These are phyloP conservation scores for Saxophila tyrrhenica DNA, from an alignment of 495 filamentous ascomycete species.

Conservation along the genomic window DNA sequence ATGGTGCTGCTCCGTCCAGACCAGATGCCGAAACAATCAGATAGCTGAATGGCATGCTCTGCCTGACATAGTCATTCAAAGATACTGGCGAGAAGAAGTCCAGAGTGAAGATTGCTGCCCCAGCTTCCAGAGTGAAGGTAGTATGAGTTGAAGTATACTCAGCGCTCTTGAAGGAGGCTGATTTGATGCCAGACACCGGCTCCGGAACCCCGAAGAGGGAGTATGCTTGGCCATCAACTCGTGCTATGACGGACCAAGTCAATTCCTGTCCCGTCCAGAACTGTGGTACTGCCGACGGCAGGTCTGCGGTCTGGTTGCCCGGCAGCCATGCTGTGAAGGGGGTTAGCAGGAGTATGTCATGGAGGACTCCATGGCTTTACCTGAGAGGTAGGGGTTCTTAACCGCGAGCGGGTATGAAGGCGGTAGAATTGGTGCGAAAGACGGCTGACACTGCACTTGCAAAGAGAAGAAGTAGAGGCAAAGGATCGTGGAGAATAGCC, in stretches of 20 bases:
- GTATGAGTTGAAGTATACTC: conserved; percentile 40
- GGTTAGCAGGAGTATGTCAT: not conserved
- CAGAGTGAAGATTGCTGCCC: conserved; percentile 31
- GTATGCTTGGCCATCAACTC: conserved; percentile 37
- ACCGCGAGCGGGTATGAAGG: conserved; percentile 42
- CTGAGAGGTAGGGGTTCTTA: conserved; percentile 36
- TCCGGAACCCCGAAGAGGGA: conserved; percentile 37
- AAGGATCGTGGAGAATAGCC: too few relatives aligned
- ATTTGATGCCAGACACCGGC: conserved; percentile 26
- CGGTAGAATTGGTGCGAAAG: conserved; percentile 29
- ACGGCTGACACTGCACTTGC: conserved; percentile 2
- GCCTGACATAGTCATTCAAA: conserved; percentile 11
- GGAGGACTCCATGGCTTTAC: conserved; percentile 16
- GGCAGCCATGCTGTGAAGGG: conserved; percentile 36
- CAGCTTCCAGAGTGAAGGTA: conserved; percentile 35
- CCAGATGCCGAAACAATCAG: conserved; percentile 18
- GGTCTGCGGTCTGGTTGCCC: conserved; percentile 26
- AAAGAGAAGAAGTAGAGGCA: too few relatives aligned
- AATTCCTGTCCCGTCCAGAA: conserved; percentile 42
- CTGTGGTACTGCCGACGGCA: conserved; percentile 36
- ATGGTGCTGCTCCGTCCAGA: conserved; percentile 16
- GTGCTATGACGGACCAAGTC: conserved; percentile 39
- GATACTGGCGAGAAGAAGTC: conserved; percentile 26
- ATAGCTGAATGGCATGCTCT: conserved; percentile 19
- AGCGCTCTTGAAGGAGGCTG: conserved; percentile 28